These are phyloP conservation scores for Tilletia indica DNA, from an alignment of 1,284 basidiomycete genomes.

Conservation along the genomic window DNA sequence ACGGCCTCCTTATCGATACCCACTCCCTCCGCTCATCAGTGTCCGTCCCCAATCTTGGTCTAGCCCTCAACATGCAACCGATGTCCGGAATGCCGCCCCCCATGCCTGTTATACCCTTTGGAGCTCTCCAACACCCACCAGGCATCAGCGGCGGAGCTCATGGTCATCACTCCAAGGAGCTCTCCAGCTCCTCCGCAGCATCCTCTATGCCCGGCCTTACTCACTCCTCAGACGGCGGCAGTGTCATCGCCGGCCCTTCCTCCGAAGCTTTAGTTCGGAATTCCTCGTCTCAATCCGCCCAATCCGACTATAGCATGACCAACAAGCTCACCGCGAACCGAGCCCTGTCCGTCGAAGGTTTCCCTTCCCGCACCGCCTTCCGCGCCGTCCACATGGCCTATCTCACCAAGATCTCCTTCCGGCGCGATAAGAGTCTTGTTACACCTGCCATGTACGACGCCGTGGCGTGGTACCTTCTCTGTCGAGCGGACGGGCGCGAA, in stretches of 20 bases:
- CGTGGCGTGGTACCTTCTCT: slow-evolving; percentile 19
- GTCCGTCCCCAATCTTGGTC: slow-evolving; percentile 12
- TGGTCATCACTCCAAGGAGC: neutral
- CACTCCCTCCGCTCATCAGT: slow-evolving; percentile 14
- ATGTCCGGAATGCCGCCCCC: slow-evolving; percentile 3
- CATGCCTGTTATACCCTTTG: neutral
- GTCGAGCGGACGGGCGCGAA: slow-evolving; percentile 9
- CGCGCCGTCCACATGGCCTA: slow-evolving; percentile 16
- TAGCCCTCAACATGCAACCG: slow-evolving; percentile 8
- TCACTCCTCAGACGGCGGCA: slow-evolving; percentile 12
- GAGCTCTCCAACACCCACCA: neutral
- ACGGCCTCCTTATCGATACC: slow-evolving; percentile 1
- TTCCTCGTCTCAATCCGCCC: slow-evolving; percentile 8
- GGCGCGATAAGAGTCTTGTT: slow-evolving; percentile 19
- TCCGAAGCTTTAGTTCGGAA: slow-evolving; percentile 11
- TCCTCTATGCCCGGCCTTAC: slow-evolving; percentile 8
- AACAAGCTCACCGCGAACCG: slow-evolving; percentile 15
- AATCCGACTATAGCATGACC: slow-evolving; percentile 17
- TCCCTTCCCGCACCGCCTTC: slow-evolving; percentile 14
- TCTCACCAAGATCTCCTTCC: slow-evolving; percentile 18
- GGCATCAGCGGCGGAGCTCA: neutral
- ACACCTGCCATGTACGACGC: slow-evolving; percentile 23
- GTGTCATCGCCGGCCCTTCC: neutral
- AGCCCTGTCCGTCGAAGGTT: slow-evolving; percentile 16
- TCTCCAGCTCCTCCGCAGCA: neutral